Base-by-base conservation (phyloP, 75 land plant genomes). In the Pinus taeda region DNA sequence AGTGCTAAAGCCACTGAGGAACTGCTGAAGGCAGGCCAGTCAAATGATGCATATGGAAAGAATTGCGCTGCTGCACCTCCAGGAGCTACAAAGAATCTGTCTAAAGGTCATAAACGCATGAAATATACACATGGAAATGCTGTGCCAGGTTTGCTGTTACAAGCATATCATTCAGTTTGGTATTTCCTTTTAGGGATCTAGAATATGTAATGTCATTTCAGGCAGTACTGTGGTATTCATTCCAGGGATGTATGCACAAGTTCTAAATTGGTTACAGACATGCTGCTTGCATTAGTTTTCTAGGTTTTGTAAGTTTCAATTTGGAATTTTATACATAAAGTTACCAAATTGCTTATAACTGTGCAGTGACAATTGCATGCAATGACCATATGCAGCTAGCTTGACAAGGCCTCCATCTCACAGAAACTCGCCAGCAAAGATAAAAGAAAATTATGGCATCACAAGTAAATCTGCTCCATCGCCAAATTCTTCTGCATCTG, bases 111-210 rank as follows among this genome's bases (percentile, higher is more conserved):
- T 69, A 85, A 73, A 60, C 79, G 71, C 64, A 85, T 79, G 73
- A 85, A 85, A 63, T 81, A 85, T 71, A 79, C 78, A 33, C 82
- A 83, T 18, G 87, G 85, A 61, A 83, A 79, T 80, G 85, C 80
- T 49, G 69, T 83, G 58, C 26, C 87, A 85, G 87, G 87, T 85
- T 64, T 49, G 59, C 78, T 45, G 26, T 21, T 39, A 15, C 60
- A n/a, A 75, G 15, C 8, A n/a, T 29, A 71, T n/a, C 65, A 53
- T 59, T 58, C 5, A 55, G 33, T 74, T 55, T 74, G 57, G 75
- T 53, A 15, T 60, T 53, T 77, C 8, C 14, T 2, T 11, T 49
- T 49, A 49, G 55, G 55, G 55, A 49, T 49, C 12, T 42, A 39
- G 72, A 69, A 12, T 42, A 42, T 49, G 55, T 7, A 13, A 15